These are phyloP conservation scores for Eleusine coracana DNA, from an alignment of 176 grass and related monocot genomes.

Conservation along the genomic window DNA sequence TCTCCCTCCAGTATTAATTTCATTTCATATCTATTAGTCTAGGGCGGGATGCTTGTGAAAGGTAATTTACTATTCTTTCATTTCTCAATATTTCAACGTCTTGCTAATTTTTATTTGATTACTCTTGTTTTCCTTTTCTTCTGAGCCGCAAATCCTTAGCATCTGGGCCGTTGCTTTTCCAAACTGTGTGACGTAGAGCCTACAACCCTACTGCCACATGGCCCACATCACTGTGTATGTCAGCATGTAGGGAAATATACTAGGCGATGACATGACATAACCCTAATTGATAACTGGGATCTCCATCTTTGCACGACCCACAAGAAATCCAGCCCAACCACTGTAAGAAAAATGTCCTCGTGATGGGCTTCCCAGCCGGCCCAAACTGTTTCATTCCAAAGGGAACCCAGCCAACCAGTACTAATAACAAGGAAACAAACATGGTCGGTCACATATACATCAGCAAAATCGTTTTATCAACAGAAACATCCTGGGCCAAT, in stretches of 20 bases:
- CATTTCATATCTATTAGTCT: no score
- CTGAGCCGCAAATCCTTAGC: no score
- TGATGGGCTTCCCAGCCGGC: no score
- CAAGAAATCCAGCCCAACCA: background rate
- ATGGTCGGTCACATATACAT: background rate
- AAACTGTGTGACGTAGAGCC: background rate
- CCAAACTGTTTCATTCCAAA: no score
- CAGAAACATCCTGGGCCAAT: background rate
- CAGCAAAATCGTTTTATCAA: background rate
- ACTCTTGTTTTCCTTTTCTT: no score
- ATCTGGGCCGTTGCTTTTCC: no score
- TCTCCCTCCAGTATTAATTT: no score
- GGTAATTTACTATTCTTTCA: no score
- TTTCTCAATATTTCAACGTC: no score
- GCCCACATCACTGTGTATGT: background rate
- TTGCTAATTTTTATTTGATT: no score
- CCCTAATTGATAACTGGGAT: background rate
- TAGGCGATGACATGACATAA: background rate
- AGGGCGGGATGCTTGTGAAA: no score
- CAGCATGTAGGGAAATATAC: background rate
- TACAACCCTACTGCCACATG: background rate
- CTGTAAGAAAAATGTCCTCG: background rate
- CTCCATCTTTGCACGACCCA: background rate
- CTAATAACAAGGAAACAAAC: background rate
- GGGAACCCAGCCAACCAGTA: no score